Percentiles rank a stretch among this genome's conserved stretches.
Conservation (phyloP, 2,329 filamentous ascomycete species). For the Diaporthe citrichinensis region DNA sequence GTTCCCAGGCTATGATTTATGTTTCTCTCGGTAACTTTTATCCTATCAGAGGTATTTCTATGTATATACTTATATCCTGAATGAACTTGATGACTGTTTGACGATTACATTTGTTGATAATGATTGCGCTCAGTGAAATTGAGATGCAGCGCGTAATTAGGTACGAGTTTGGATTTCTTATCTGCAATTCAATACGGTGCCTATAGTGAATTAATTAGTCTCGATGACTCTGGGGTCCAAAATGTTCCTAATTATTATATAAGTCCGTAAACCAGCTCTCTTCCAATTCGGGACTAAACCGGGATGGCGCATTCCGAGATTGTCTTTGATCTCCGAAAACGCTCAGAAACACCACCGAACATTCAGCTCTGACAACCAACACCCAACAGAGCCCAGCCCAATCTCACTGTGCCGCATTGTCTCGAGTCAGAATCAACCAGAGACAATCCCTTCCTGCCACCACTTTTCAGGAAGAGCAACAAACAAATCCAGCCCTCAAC, state of each 20-base stretch:
- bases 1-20: neutral
- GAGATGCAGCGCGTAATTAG: neutral
- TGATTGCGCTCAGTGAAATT: neutral
- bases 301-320: neutral
- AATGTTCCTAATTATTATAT: neutral
- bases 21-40: neutral
- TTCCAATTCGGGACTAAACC: slow-evolving; percentile 16
- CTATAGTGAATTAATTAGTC: neutral
- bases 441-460: no score
- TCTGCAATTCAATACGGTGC: neutral
- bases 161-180: neutral
- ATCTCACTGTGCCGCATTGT: neutral
- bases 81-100: neutral
- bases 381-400: neutral
- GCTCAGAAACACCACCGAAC: neutral
- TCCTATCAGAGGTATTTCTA: no score
- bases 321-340: neutral
- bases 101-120: neutral
- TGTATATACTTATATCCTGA: neutral
- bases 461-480: no score
- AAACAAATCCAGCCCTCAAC: neutral
- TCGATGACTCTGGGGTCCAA: no score
- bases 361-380: neutral
- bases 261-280: neutral
- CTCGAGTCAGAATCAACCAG: no score